A percentile compares a stretch with the other conserved stretches of the same genome.
These are phyloP conservation scores for Hypomyces perniciosus DNA, from an alignment of 2,329 filamentous ascomycete genomes.

Conservation along the genomic window DNA sequence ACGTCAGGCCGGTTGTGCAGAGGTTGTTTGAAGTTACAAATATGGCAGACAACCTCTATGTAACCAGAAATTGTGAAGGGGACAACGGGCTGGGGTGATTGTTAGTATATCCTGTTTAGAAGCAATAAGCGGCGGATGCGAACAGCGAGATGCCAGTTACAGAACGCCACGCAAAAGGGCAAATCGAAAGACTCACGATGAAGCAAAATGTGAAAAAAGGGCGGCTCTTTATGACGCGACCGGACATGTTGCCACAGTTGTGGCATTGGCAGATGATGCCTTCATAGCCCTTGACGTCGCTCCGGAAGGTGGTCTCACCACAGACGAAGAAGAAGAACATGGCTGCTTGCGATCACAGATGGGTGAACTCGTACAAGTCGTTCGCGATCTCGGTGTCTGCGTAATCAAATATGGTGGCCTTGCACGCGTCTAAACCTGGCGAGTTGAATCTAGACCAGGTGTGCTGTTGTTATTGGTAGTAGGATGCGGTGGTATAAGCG, in stretches of 20 bases:
- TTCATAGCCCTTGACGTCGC: conserved; percentile 55
- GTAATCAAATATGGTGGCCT: too few species aligned
- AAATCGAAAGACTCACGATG: conserved; percentile 43
- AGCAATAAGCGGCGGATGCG: not conserved
- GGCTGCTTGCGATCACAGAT: conserved; percentile 7
- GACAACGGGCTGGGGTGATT: conserved; percentile 52
- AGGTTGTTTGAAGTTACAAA: conserved; percentile 71
- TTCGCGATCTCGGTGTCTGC: too few species aligned
- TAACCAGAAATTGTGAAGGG: conserved; percentile 64
- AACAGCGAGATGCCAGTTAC: not conserved
- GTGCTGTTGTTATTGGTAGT: too few species aligned
- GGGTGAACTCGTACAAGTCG: too few species aligned
- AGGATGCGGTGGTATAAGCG: too few species aligned
- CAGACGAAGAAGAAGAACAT: conserved; percentile 61
- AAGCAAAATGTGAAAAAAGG: conserved; percentile 80
- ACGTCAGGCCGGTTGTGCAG: conserved; percentile 53
- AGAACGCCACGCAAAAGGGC: not conserved
- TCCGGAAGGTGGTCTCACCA: conserved; percentile 56
- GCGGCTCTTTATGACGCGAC: conserved; percentile 54
- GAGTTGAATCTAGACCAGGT: too few species aligned
- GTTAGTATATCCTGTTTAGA: too few species aligned
- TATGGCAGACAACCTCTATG: conserved; percentile 64
- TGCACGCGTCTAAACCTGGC: too few species aligned
- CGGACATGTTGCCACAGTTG: conserved; percentile 61
- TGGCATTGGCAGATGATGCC: conserved; percentile 57